These are phyloP conservation scores for Tagetes erecta DNA, from an alignment of 129 eudicot genomes.

Conservation along the genomic window DNA sequence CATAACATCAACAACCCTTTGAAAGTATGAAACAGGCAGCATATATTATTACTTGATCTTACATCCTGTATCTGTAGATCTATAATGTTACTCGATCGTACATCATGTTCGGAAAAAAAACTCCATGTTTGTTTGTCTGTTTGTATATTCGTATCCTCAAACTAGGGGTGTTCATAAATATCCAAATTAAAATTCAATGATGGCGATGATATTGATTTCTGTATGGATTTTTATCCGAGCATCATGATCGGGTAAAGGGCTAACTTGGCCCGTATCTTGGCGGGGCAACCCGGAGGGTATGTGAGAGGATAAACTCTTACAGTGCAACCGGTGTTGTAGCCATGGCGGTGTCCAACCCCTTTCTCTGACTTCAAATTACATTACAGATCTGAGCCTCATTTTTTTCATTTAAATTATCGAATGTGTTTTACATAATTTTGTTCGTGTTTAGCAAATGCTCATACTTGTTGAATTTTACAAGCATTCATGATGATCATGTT, in stretches of 20 bases:
- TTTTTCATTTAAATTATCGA: not conserved
- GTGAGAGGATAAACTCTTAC: not conserved
- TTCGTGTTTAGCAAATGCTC: too few species aligned
- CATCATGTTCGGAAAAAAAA: too few species aligned
- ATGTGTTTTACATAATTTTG: too few species aligned
- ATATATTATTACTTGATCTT: too few species aligned
- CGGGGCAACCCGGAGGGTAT: not conserved
- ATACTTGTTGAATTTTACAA: too few species aligned
- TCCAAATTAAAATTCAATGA: too few species aligned
- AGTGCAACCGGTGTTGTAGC: slow-evolving; percentile 7
- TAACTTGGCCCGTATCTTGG: slow-evolving; percentile 15
- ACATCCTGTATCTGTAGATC: too few species aligned
- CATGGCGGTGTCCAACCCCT: slow-evolving; percentile 21
- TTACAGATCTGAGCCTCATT: slow-evolving; percentile 31
- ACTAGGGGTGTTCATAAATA: too few species aligned
- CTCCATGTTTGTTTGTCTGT: not conserved
- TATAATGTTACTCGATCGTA: too few species aligned
- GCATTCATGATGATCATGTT: too few species aligned
- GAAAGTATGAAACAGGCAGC: too few species aligned
- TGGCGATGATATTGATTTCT: not conserved
- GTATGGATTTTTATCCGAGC: not conserved
- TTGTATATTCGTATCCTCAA: not conserved
- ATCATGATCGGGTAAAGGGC: not conserved
- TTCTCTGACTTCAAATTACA: not conserved
- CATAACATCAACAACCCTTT: not conserved